A percentile compares a stretch with the other conserved stretches of the same genome.
These are phyloP conservation scores for Liquidambar formosana DNA, from an alignment of 164 flowering plant genomes.

Conservation along the genomic window DNA sequence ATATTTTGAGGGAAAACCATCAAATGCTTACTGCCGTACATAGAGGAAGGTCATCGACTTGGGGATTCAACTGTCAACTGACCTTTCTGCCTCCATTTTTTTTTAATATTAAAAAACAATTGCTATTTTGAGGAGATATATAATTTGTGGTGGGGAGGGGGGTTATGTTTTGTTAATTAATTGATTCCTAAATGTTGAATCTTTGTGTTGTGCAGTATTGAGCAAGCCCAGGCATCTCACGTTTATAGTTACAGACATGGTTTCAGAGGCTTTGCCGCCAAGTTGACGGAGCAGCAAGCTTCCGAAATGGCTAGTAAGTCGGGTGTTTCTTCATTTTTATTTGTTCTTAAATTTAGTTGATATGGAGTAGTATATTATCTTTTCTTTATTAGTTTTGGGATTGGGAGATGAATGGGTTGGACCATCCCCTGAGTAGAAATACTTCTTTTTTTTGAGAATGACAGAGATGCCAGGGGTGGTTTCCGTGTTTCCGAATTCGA, in stretches of 20 bases:
- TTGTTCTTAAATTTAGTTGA: not conserved
- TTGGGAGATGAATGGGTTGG: not conserved
- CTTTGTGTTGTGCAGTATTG: constrained; percentile 35
- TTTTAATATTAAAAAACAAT: not conserved
- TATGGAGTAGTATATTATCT: no score
- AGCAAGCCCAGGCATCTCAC: constrained; percentile 62
- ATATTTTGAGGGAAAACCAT: constrained; percentile 48
- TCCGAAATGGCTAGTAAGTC: constrained; percentile 52
- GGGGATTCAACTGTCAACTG: not conserved
- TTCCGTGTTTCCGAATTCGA: constrained; percentile 69
- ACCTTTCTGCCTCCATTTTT: constrained; percentile 1
- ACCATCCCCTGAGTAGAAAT: no score
- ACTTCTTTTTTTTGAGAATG: no score
- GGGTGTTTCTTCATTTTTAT: not conserved
- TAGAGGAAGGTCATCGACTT: constrained; percentile 51
- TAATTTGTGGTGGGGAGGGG: no score
- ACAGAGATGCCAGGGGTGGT: constrained; percentile 82
- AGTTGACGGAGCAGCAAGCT: constrained; percentile 61
- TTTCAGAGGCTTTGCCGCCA: constrained; percentile 83
- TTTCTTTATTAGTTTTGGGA: not conserved
- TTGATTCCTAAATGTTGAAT: not conserved
- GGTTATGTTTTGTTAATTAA: not conserved
- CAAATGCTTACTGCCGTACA: constrained; percentile 62
- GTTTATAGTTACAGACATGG: constrained; percentile 72
- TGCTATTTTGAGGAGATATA: no score